Conservation (phyloP, 441 rosid genomes). For the Euphorbia schlechtendalii region DNA sequence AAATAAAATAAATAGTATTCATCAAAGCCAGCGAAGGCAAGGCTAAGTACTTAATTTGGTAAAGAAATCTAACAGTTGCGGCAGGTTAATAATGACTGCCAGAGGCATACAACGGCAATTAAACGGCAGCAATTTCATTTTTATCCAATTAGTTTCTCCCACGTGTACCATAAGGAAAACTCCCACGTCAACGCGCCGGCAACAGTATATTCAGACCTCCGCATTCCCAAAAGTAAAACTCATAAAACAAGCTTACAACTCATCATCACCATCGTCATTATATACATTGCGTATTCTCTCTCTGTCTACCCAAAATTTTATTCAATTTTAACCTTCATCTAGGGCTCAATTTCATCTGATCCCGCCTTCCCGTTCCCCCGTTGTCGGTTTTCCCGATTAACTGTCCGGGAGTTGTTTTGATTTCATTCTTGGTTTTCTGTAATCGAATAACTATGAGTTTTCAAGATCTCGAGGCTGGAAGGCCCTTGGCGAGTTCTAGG, state of each 20-base stretch:
- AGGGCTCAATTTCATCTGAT: neutral
- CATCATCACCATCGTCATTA: neutral
- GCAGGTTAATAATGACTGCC: neutral
- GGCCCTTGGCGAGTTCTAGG: conserved; percentile 35
- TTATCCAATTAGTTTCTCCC: neutral
- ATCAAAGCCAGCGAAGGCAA: no score
- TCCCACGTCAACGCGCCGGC: conserved; percentile 14
- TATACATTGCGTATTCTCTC: neutral
- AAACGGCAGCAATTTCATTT: neutral
- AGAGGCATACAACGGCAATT: neutral
- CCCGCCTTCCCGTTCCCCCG: neutral
- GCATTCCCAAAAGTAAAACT: neutral
- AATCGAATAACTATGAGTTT: conserved; percentile 55
- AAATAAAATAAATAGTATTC: no score
- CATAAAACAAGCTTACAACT: neutral
- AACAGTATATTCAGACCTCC: neutral
- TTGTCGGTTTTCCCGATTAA: conserved; percentile 5
- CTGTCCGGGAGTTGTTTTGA: conserved; percentile 10
- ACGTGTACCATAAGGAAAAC: neutral
- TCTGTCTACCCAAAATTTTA: no score
- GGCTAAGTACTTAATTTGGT: neutral
- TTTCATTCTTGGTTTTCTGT: conserved; percentile 4
- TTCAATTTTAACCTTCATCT: neutral
- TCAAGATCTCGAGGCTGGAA: conserved; percentile 81
- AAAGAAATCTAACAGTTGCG: neutral